phyloP scores from a whole-genome alignment of 2,329 filamentous ascomycete species.

The Monosporascus sp. region DNA sequence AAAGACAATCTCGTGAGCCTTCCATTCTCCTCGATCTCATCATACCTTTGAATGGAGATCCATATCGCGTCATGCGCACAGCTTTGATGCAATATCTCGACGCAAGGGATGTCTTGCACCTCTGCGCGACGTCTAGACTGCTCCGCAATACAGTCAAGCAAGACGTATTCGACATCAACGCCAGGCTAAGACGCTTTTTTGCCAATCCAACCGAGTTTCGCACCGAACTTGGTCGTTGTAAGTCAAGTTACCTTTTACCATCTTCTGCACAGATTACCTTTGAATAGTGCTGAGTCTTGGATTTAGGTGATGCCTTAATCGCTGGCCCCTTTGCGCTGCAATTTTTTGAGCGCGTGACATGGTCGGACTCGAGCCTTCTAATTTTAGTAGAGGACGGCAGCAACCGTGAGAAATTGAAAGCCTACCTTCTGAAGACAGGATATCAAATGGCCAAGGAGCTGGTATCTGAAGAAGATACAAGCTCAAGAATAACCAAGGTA shows the following conservation, averaged over 20 bases:
- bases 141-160: background rate
- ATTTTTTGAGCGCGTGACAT: background rate
- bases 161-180: background rate
- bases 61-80: background rate
- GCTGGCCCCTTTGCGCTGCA: background rate
- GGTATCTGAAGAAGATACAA: background rate
- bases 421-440: background rate
- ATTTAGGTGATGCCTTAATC: background rate
- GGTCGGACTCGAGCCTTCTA: background rate
- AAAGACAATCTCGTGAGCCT: background rate
- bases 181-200: background rate
- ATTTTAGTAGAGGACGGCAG: background rate
- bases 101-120: background rate
- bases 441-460: background rate
- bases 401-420: background rate
- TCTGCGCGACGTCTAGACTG: background rate
- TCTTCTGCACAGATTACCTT: background rate
- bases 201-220: background rate
- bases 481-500: background rate
- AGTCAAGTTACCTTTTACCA: background rate
- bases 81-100: background rate
- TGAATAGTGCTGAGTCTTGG: too few species aligned
- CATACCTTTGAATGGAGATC: background rate
- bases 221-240: background rate
- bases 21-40: background rate